Conservation (phyloP, 768 basidiomycete species). For the Pulveroboletus sp. region DNA sequence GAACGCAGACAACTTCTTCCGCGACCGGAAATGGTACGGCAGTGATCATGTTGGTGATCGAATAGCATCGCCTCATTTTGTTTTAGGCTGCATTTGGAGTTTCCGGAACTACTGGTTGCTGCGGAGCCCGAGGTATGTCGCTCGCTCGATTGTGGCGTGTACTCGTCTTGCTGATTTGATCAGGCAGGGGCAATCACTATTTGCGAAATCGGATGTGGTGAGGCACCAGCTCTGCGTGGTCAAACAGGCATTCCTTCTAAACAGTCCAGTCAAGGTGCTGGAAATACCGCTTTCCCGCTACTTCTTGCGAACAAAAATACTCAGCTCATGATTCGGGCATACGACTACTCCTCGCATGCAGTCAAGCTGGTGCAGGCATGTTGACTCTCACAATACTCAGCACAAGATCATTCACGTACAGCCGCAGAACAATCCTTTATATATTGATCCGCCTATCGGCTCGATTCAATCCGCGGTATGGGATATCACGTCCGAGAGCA, state of each 20-base stretch:
- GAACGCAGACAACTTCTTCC: constrained; percentile 87
- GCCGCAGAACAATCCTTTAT: constrained; percentile 64
- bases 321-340: constrained; percentile 66
- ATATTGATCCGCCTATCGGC: constrained; percentile 61
- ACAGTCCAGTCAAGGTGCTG: constrained; percentile 59
- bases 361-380: constrained; percentile 83
- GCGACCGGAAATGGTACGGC: constrained; percentile 79
- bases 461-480: constrained; percentile 78
- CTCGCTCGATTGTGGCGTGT: neutral
- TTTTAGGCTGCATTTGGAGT: constrained; percentile 84
- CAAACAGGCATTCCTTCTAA: neutral
- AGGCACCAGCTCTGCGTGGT: constrained; percentile 15
- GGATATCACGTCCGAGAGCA: constrained; percentile 71
- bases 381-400: neutral
- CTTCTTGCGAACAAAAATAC: constrained; percentile 82
- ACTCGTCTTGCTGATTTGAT: neutral
- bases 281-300: constrained; percentile 92
- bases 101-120: constrained; percentile 77
- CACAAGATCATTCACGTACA: neutral
- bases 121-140: constrained; percentile 56
- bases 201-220: constrained; percentile 90
- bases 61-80: neutral
- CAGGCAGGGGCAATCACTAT: constrained; percentile 77
- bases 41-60: neutral
- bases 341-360: constrained; percentile 88